Evolutionary conservation across 1,139 yeast species (phyloP).

Genomic region (Taphrina wiesneri): DNA sequence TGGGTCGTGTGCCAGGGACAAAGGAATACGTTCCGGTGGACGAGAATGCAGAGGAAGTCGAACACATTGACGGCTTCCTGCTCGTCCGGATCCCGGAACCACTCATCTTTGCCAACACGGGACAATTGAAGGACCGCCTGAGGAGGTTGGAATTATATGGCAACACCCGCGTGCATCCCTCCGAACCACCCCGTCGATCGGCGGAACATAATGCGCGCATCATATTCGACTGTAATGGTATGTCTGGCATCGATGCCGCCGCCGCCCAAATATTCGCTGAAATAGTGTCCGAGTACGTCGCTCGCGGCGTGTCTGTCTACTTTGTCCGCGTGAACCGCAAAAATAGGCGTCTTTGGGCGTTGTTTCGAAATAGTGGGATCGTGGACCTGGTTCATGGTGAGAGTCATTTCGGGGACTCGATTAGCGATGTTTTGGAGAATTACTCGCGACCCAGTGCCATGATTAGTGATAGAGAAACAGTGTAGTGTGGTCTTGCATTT

Average conservation of each 20-base stretch:
- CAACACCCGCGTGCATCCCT: conserved; percentile 76
- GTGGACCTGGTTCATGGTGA: conserved; percentile 21
- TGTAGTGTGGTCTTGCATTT: not conserved
- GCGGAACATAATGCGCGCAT: conserved; percentile 28
- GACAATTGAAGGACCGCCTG: conserved; percentile 73
- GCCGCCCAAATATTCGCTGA: conserved; percentile 32
- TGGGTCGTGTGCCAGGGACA: conserved; percentile 80
- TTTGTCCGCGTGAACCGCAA: conserved; percentile 22
- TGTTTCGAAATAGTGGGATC: conserved; percentile 22
- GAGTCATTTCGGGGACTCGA: conserved; percentile 21
- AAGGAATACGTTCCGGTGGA: conserved; percentile 49
- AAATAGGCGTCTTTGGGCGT: conserved; percentile 3
- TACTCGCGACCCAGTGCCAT: not conserved
- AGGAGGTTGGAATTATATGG: conserved; percentile 82
- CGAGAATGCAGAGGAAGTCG: conserved; percentile 48
- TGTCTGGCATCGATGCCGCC: conserved; percentile 32
- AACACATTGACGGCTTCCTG: conserved; percentile 80
- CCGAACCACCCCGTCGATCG: conserved; percentile 33
- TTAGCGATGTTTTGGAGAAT: conserved; percentile 15
- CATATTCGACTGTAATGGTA: conserved; percentile 29
- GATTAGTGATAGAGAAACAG: not conserved
- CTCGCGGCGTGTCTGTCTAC: conserved; percentile 23
- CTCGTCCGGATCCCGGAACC: conserved; percentile 92
- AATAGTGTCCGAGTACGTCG: conserved; percentile 24
- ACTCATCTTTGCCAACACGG: conserved; percentile 84